Conservation (phyloP, 345 rosid genomes). For the Lepidium didymum region DNA sequence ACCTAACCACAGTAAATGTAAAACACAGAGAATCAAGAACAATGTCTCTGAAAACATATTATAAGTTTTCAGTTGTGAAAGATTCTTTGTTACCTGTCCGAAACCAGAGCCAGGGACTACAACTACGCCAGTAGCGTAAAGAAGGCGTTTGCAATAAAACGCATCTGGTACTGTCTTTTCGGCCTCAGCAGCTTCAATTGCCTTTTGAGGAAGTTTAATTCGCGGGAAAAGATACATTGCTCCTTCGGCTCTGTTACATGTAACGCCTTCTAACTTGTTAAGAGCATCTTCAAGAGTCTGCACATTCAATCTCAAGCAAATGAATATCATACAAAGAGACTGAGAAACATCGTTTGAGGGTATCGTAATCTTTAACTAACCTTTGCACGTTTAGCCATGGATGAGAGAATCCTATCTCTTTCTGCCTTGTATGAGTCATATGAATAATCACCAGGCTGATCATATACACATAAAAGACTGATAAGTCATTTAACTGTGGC, state of each 20-base stretch:
- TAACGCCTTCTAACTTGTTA: constrained; percentile 73
- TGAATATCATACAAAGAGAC: not conserved
- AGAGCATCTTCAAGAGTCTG: constrained; percentile 77
- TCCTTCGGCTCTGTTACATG: constrained; percentile 93
- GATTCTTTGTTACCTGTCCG: constrained; percentile 67
- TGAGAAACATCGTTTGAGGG: not conserved
- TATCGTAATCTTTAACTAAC: constrained; percentile 22
- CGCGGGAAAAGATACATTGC: constrained; percentile 94
- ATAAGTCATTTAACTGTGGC: not conserved
- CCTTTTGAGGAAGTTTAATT: constrained; percentile 61
- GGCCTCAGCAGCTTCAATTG: constrained; percentile 63
- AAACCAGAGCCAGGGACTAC: constrained; percentile 94
- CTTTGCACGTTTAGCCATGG: constrained; percentile 87
- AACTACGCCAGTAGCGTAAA: constrained; percentile 79
- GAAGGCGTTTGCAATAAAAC: constrained; percentile 73
- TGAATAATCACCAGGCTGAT: constrained; percentile 80
- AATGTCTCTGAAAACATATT: not conserved
- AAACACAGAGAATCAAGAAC: not conserved
- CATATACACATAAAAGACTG: not conserved
- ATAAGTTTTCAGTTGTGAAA: not conserved
- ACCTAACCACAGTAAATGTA: constrained; percentile 35
- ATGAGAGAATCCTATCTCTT: constrained; percentile 76
- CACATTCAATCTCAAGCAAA: constrained; percentile 3
- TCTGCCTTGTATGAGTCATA: constrained; percentile 66
- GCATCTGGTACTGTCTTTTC: constrained; percentile 75